Conservation (phyloP, 306 rosid species). For the cucumber (Cucumis sativus) region DNA sequence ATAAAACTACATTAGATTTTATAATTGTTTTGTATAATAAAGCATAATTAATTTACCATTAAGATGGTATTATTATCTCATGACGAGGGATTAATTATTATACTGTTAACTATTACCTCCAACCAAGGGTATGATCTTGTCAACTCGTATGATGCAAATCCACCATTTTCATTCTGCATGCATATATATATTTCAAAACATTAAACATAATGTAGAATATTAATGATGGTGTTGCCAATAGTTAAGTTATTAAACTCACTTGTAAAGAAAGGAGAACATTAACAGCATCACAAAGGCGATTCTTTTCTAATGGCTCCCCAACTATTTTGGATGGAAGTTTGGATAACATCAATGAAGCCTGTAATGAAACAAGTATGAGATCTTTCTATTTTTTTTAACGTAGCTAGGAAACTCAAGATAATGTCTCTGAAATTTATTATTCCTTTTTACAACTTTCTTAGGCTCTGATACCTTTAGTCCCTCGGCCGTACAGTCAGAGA, state of each 20-base stretch:
- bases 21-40: no score
- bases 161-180: constrained; percentile 68
- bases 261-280: constrained; percentile 69
- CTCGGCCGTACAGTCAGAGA: constrained; percentile 90
- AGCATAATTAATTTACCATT: no score
- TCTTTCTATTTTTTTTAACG: no score
- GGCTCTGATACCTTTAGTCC: constrained; percentile 43
- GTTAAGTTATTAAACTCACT: constrained; percentile 20
- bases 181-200: background rate
- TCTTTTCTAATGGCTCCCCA: constrained; percentile 46
- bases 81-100: no score
- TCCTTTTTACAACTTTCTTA: no score
- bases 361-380: background rate
- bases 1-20: background rate
- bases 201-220: background rate
- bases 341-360: constrained; percentile 53
- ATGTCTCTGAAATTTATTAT: no score
- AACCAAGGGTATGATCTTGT: constrained; percentile 84
- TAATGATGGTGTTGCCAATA: no score
- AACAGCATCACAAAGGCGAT: constrained; percentile 45
- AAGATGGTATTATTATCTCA: no score
- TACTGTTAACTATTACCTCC: constrained; percentile 43
- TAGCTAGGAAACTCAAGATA: no score
- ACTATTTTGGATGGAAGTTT: constrained; percentile 38
- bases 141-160: constrained; percentile 84